These are phyloP conservation scores for Pleurotus djamor DNA, from an alignment of 768 basidiomycete genomes.

Conservation along the genomic window DNA sequence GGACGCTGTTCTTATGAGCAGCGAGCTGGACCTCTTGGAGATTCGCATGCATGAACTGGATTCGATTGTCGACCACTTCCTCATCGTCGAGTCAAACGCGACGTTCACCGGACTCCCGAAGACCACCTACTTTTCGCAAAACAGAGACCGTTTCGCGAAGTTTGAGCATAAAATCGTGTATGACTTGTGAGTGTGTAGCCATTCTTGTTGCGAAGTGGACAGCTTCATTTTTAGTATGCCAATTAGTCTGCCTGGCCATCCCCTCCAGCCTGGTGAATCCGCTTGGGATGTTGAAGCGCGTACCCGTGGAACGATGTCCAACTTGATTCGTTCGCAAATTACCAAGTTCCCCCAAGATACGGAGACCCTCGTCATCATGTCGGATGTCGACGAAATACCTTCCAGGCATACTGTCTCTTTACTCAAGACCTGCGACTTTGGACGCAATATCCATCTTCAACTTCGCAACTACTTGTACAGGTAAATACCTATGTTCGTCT, in stretches of 20 bases:
- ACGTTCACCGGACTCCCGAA: constrained; percentile 64
- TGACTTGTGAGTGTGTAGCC: constrained; percentile 31
- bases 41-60: constrained; percentile 62
- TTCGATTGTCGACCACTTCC: constrained; percentile 53
- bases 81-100: constrained; percentile 59
- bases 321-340: constrained; percentile 38
- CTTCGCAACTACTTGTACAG: constrained; percentile 61
- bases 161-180: constrained; percentile 57
- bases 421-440: constrained; percentile 52
- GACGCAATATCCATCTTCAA: constrained; percentile 53
- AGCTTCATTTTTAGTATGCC: not conserved
- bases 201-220: not conserved
- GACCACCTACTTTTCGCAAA: constrained; percentile 44
- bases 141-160: constrained; percentile 42
- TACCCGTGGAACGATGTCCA: constrained; percentile 48
- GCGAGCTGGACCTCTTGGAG: constrained; percentile 62
- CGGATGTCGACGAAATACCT: constrained; percentile 64
- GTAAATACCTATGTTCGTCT: constrained; percentile 20
- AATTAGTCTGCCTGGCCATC: constrained; percentile 41
- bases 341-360: constrained; percentile 23
- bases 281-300: constrained; percentile 50
- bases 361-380: constrained; percentile 52
- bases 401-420: constrained; percentile 47
- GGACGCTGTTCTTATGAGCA: constrained; percentile 61
- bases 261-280: constrained; percentile 36